These are phyloP conservation scores for Rhododendron molle DNA, from an alignment of 148 eudicot genomes.

Conservation along the genomic window DNA sequence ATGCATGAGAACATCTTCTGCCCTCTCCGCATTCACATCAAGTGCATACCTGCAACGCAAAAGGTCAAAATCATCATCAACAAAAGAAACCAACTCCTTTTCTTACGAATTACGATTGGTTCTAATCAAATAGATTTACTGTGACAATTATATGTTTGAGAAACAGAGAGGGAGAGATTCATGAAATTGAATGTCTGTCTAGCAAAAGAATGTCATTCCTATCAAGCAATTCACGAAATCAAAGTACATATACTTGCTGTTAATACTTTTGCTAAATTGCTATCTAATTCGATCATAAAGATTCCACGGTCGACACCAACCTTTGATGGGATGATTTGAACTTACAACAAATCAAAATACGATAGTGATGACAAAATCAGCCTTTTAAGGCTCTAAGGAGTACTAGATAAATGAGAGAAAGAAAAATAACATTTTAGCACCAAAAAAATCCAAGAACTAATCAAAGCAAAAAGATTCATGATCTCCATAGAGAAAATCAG, in stretches of 20 bases:
- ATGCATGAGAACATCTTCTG: conserved; percentile 89
- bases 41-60: conserved; percentile 73
- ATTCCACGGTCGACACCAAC: background rate
- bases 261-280: background rate
- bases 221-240: background rate
- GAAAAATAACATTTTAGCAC: background rate
- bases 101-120: background rate
- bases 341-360: background rate
- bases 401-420: background rate
- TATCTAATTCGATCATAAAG: background rate
- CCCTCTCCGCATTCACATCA: conserved; percentile 98
- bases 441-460: background rate
- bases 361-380: background rate
- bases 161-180: background rate
- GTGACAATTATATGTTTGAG: background rate
- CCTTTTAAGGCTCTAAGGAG: background rate
- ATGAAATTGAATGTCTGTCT: background rate
- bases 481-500: background rate
- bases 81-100: background rate
- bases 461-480: background rate
- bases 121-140: background rate
- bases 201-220: background rate
- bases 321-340: background rate
- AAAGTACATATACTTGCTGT: background rate
- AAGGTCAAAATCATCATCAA: background rate